A percentile compares a stretch with the other conserved stretches of the same genome.
Evolutionary conservation across 2,329 filamentous ascomycete species (phyloP).

Genomic region (Beauveria rudraprayagi): DNA sequence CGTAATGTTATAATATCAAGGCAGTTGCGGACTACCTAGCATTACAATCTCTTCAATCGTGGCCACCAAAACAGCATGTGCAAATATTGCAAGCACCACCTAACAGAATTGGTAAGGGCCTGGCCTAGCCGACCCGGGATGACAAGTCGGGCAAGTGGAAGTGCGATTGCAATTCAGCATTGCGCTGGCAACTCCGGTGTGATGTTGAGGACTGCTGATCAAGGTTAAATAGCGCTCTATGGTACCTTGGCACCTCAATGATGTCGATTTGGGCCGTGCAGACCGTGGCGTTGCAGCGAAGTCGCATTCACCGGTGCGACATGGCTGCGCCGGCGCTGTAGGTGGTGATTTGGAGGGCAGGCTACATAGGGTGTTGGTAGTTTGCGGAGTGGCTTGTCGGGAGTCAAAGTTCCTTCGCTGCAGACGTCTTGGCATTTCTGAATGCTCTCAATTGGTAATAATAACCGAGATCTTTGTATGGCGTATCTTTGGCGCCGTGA

Average conservation of each 20-base stretch:
- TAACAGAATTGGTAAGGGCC: conserved; percentile 5
- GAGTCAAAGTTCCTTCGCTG: neutral
- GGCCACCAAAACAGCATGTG: neutral
- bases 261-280: neutral
- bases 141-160: neutral
- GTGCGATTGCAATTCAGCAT: neutral
- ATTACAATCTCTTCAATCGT: neutral
- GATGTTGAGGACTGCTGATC: neutral
- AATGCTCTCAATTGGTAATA: neutral
- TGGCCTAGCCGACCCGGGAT: neutral
- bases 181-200: neutral
- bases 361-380: neutral
- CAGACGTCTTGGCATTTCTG: neutral
- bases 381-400: neutral
- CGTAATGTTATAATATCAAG: neutral
- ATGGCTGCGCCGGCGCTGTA: neutral
- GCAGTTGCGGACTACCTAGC: neutral
- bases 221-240: neutral
- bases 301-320: neutral
- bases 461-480: neutral
- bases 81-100: neutral
- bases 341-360: neutral
- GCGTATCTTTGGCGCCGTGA: neutral
- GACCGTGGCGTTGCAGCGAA: neutral
- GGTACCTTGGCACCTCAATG: neutral